Evolutionary conservation across 139 green algal species (phyloP), one percentile per base, ranked within the genome.

Genomic region (Desmodesmus armatus): DNA sequence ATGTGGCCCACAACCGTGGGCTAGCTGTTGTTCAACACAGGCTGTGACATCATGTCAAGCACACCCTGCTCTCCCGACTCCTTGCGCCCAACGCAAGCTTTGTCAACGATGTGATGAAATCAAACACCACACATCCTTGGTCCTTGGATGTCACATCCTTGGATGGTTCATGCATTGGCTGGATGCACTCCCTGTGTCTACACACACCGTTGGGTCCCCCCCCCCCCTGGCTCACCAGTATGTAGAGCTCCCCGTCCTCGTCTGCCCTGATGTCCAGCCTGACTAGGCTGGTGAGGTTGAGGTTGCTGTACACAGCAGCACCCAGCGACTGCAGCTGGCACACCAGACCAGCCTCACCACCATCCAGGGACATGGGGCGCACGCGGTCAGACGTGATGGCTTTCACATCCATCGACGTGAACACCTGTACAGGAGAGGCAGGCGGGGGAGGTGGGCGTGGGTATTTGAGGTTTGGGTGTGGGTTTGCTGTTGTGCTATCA

Each of bases 381-480:
- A 78, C 70, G 9, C 70, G 70, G 70, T 78, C 70, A 21, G 13
- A 23, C 21, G 70, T 78, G 3, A 78, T 78, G 39, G 70, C 70
- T 37, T 58, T 78, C 17, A 78, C 70, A 53, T 78, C 70, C 70
- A 78, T 78, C 17, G 70, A 78, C 17, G 70, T 78, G 70, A 78
- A 78, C 37, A 78, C 63, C 29, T 40, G 63, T 17, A 62, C 51
- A 62, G 51, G 19, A 62, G 51, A 17, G 27, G 51, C 51, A 62
- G 51, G 19, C 23, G 51, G 19, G 27, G 51, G 2, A 9, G 51
- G 19, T 58, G 15, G n/a, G n/a, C n/a, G n/a, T n/a, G n/a, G n/a
- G n/a, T n/a, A n/a, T n/a, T n/a, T n/a, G n/a, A n/a, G n/a, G n/a
- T n/a, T n/a, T n/a, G n/a, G n/a, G n/a, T n/a, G n/a, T n/a, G n/a